A percentile compares a stretch with the other conserved stretches of the same genome.
Evolutionary conservation across 768 basidiomycete species (phyloP).

Genomic region (Tubosaeta brunneosetosa): DNA sequence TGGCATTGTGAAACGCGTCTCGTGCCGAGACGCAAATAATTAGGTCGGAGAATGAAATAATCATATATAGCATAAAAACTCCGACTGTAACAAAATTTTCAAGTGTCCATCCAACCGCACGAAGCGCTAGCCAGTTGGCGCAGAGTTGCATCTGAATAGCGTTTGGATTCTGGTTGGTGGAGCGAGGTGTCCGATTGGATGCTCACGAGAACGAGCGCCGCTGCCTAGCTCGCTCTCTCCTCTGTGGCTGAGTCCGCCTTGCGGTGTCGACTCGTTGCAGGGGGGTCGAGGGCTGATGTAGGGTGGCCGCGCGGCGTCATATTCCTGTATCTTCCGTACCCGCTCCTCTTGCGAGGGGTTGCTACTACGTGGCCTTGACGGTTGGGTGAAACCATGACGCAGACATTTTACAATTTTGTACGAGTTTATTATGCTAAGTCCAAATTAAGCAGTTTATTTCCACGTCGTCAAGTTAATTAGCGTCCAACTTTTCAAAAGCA

Average conservation of each 20-base stretch:
- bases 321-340: conserved; percentile 79
- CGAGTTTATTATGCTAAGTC: too few relatives aligned
- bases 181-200: conserved; percentile 58
- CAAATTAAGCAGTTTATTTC: conserved; percentile 3
- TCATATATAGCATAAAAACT: conserved; percentile 28
- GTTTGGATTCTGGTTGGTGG: conserved; percentile 71
- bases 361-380: conserved; percentile 67
- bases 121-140: conserved; percentile 54
- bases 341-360: conserved; percentile 28
- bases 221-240: conserved; percentile 34
- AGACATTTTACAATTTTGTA: conserved; percentile 37
- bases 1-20: conserved; percentile 32
- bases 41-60: conserved; percentile 26
- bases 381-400: conserved; percentile 80
- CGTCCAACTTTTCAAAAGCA: conserved; percentile 3
- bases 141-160: conserved; percentile 47
- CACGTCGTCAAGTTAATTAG: neutral
- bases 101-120: conserved; percentile 65
- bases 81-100: conserved; percentile 22
- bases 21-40: conserved; percentile 6
- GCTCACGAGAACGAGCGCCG: conserved; percentile 48
- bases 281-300: conserved; percentile 40
- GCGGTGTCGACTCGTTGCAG: conserved; percentile 50
- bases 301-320: conserved; percentile 57
- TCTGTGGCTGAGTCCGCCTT: conserved; percentile 44